phyloP scores from a whole-genome alignment of 2,329 filamentous ascomycete species.

The Cladophialophora immunda region DNA sequence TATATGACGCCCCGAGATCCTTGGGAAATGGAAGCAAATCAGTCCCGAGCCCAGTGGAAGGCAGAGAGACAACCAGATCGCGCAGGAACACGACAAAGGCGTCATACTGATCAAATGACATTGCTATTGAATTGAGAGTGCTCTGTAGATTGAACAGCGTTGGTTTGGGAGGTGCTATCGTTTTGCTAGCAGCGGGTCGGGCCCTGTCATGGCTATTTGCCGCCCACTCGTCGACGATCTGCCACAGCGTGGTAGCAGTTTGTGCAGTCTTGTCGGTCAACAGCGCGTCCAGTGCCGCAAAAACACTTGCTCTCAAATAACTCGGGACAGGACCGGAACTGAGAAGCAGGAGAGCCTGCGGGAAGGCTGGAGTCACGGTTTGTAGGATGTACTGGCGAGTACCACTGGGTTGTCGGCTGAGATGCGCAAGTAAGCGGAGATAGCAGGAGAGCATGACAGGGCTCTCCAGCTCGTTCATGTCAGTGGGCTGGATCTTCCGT shows the following conservation, averaged over 20 bases:
- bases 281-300: conserved; percentile 78
- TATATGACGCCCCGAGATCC: conserved; percentile 76
- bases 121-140: conserved; percentile 77
- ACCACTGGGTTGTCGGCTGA: conserved; percentile 76
- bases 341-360: conserved; percentile 78
- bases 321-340: conserved; percentile 79
- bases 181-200: conserved; percentile 23
- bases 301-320: conserved; percentile 82
- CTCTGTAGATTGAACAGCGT: conserved; percentile 62
- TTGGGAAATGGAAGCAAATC: conserved; percentile 88
- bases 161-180: conserved; percentile 40
- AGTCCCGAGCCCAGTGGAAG: conserved; percentile 49
- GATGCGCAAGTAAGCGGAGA: conserved; percentile 82
- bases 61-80: conserved; percentile 72
- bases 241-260: conserved; percentile 72
- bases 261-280: conserved; percentile 75
- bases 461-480: conserved; percentile 89
- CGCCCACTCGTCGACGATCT: conserved; percentile 39
- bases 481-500: conserved; percentile 69
- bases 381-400: conserved; percentile 79
- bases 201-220: conserved; percentile 35
- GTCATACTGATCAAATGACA: conserved; percentile 83
- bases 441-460: conserved; percentile 98
- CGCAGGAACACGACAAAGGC: conserved; percentile 82
- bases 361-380: conserved; percentile 72